A percentile compares a stretch with the other conserved stretches of the same genome.
phyloP scores from a whole-genome alignment of 2,329 filamentous ascomycete species.

The Akanthomyces dipterigenus region DNA sequence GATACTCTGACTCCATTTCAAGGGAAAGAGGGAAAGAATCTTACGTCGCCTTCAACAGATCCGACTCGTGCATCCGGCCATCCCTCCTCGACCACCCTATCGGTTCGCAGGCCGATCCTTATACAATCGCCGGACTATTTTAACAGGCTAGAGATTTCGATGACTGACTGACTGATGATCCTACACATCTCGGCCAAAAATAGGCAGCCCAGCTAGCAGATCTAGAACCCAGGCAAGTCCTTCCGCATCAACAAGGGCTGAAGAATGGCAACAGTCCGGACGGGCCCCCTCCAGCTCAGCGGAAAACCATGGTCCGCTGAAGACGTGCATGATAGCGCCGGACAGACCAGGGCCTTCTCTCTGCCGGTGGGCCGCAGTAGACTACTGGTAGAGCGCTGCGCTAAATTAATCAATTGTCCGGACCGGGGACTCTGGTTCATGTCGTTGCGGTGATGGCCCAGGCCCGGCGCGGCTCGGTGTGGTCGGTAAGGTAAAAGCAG shows the following conservation, averaged over 20 bases:
- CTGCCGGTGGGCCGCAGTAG: neutral
- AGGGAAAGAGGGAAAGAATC: neutral
- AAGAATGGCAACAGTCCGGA: neutral
- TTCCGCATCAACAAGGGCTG: neutral
- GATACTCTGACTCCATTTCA: too few relatives aligned
- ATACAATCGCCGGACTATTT: slow-evolving; percentile 1
- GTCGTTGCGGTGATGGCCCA: neutral
- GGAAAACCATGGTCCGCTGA: neutral
- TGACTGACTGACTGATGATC: neutral
- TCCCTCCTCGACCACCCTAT: neutral
- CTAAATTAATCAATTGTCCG: neutral
- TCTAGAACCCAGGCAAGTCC: neutral
- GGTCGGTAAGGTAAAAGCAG: neutral
- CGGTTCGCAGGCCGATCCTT: neutral
- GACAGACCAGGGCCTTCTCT: neutral
- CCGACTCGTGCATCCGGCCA: neutral
- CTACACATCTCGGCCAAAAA: neutral
- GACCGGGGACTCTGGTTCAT: neutral
- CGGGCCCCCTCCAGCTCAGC: neutral
- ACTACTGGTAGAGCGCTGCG: neutral
- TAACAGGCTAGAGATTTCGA: neutral
- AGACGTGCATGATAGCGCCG: neutral
- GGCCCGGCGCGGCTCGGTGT: too few relatives aligned
- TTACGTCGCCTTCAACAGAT: neutral
- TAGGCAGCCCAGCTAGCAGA: neutral